Evolutionary conservation across 192 early-diverging fungal species (phyloP), one percentile per base, ranked within the genome.

Genomic region (Paraglomus brasilianum): DNA sequence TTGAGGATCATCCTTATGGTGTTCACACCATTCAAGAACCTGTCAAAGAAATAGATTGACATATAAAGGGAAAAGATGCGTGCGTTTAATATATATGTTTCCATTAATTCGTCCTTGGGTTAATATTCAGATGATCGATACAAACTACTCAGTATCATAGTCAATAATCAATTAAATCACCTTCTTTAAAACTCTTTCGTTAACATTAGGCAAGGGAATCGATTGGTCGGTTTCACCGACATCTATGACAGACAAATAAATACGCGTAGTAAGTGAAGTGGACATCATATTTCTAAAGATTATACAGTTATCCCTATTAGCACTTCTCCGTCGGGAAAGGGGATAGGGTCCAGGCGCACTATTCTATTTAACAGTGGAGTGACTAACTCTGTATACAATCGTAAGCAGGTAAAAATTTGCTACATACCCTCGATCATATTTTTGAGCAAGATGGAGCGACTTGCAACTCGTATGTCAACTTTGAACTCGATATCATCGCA

Each of bases 1-100:
- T 22, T 79, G 74, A 2, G 89, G 88, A 79, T 94, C 92, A 53
- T 86, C 78, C 53, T 80, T 75, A 72, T 94, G 92, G 75, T 92
- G 85, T 64, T 82, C 84, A 69, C 89, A 92, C 85, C 90, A 94
- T 75, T 92, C 89, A 52, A 94, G 89, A 15, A 94, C 83, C 85
- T 87, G 55, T 1, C 21, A 11, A 55, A 38, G 55, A 46, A 58
- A 5, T 41, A 45, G 19, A 2, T 71, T 55, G 49, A 50, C 15
- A 17, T 50, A 15, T 2, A 17, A 50, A 50, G 19, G 19, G 3
- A 19, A 50, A 50, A 19, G 49, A 50, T 50, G 2, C 19, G 3
- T 30, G 30, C 30, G 5, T 36, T 15, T 17, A 19, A 55, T n/a
- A 56, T 15, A 49, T 21, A 21, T 19, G 14, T 15, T 48, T 49